These are phyloP conservation scores for Acacia confusa DNA, from an alignment of 306 rosid species.

Conservation along the genomic window DNA sequence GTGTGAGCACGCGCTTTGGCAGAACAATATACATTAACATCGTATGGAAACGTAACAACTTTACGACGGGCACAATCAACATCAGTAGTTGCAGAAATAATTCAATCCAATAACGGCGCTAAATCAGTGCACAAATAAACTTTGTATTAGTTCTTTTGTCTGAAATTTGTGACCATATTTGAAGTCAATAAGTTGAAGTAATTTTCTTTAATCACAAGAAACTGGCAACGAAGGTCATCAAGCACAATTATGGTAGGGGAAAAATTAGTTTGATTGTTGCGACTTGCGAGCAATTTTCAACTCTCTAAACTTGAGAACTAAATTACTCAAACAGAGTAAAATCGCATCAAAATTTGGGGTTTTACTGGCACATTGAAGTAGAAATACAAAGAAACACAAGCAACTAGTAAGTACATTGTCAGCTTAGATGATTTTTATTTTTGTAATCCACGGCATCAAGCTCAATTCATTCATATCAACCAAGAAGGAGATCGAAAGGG, in stretches of 20 bases:
- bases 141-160: not conserved
- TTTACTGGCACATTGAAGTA: not conserved
- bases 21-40: not conserved
- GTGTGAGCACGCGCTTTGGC: not conserved
- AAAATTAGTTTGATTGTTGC: not conserved
- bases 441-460: not conserved
- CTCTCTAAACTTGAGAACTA: slow-evolving; percentile 34
- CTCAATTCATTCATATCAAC: not conserved
- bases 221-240: not conserved
- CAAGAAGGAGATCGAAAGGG: not conserved
- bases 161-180: not conserved
- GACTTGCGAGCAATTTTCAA: not conserved
- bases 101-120: not conserved
- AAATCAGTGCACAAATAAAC: not conserved
- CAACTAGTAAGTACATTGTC: not conserved
- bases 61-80: slow-evolving; percentile 3
- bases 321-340: not conserved
- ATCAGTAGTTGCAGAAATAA: slow-evolving; percentile 8
- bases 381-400: not conserved
- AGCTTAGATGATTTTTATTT: not conserved
- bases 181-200: not conserved
- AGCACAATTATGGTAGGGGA: not conserved
- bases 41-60: not conserved
- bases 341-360: not conserved
- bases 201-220: not conserved